phyloP scores from a whole-genome alignment of 2,329 filamentous ascomycete genomes.

The Macrophomina pseudophaseolina region DNA sequence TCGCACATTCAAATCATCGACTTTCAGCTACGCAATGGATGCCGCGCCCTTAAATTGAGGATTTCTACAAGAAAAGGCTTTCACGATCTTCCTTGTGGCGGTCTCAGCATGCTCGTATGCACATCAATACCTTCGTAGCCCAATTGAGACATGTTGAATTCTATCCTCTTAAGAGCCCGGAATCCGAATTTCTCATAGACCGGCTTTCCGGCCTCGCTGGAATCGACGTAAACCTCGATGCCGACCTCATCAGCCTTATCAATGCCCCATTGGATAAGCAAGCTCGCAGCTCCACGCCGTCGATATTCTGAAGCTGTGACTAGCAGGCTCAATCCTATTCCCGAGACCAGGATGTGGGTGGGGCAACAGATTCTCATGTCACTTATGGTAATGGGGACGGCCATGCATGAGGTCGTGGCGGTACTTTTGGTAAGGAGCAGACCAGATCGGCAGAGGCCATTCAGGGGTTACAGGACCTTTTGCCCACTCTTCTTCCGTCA shows the following conservation, averaged over 20 bases:
- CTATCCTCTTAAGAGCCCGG: slow-evolving; percentile 28
- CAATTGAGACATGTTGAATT: background rate
- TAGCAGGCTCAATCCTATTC: background rate
- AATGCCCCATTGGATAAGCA: slow-evolving; percentile 15
- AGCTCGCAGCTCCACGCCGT: background rate
- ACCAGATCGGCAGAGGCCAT: background rate
- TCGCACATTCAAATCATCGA: too few relatives aligned
- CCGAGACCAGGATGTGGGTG: slow-evolving; percentile 25
- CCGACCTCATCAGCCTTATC: slow-evolving; percentile 40
- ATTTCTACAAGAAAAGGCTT: too few relatives aligned
- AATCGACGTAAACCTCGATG: slow-evolving; percentile 47
- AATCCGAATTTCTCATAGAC: slow-evolving; percentile 43
- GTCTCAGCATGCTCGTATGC: slow-evolving; percentile 35
- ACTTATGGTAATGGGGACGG: background rate
- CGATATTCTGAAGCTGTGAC: slow-evolving; percentile 10
- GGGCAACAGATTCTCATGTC: background rate
- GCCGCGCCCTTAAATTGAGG: too few relatives aligned
- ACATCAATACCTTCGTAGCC: background rate
- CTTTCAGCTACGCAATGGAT: too few relatives aligned
- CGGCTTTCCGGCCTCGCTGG: slow-evolving; percentile 41
- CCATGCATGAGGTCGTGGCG: background rate
- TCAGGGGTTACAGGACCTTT: background rate
- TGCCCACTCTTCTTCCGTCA: slow-evolving; percentile 29
- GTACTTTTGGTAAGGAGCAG: too few relatives aligned
- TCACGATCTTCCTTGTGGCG: background rate